Evolutionary conservation across 176 grass and related monocot species (phyloP).

Genomic region (Hsuehochloa calcarea): DNA sequence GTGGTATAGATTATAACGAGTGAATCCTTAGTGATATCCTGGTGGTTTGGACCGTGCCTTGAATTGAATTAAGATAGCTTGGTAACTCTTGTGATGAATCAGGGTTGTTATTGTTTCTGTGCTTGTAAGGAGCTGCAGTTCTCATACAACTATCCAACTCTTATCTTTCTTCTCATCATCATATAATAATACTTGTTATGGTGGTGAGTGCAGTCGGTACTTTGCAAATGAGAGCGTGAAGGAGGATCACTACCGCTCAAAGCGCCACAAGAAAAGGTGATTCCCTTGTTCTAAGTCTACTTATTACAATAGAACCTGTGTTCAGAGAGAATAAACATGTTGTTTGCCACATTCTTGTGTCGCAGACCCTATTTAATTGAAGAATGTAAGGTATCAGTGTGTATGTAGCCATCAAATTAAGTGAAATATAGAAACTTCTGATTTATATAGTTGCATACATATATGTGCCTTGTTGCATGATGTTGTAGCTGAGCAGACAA

Average conservation of each 20-base stretch:
- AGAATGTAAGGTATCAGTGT: not conserved
- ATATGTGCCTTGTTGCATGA: not conserved
- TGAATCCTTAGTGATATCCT: not conserved
- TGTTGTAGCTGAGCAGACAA: not conserved
- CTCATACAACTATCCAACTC: not conserved
- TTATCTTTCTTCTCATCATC: slow-evolving; percentile 6
- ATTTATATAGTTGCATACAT: not conserved
- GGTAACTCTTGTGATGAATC: not conserved
- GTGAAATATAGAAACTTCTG: not conserved
- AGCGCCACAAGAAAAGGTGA: slow-evolving; percentile 94
- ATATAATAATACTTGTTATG: not conserved
- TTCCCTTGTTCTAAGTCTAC: not conserved
- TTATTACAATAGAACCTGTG: not conserved
- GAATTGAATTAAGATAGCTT: not conserved
- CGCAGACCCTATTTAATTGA: not conserved
- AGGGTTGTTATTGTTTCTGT: not conserved
- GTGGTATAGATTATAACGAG: not conserved
- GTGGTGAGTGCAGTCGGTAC: slow-evolving; percentile 59
- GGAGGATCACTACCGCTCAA: slow-evolving; percentile 77
- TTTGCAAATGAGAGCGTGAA: slow-evolving; percentile 71
- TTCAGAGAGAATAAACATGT: not conserved
- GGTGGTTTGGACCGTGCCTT: not conserved
- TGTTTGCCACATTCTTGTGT: not conserved
- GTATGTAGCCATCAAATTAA: not conserved
- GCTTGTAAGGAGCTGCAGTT: not conserved